Percentiles rank a stretch among this genome's conserved stretches.
Conservation (phyloP, 2,329 filamentous ascomycete species). For the Alternaria longipes region DNA sequence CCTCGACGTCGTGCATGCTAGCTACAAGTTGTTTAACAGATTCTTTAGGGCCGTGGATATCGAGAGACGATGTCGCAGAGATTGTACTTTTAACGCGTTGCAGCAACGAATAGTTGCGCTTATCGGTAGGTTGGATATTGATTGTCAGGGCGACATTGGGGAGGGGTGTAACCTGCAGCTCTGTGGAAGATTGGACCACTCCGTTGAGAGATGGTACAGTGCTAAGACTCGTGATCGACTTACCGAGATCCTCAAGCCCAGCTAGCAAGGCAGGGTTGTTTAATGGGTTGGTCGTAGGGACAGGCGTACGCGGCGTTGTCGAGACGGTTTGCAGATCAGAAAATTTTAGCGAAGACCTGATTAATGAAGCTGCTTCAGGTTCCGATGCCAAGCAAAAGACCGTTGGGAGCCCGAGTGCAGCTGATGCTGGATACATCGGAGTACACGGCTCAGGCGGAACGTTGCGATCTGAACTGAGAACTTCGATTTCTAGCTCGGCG, state of each 20-base stretch:
- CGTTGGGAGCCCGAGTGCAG: background rate
- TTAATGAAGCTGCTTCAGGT: background rate
- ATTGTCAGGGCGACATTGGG: slow-evolving; percentile 19
- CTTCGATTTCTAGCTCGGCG: background rate
- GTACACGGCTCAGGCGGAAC: background rate
- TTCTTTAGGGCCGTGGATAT: slow-evolving; percentile 22
- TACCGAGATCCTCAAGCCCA: background rate
- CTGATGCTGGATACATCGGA: background rate
- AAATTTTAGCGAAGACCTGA: background rate
- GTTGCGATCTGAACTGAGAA: background rate
- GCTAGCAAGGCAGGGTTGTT: background rate
- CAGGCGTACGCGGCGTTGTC: background rate
- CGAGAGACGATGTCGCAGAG: slow-evolving; percentile 9
- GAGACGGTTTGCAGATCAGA: background rate
- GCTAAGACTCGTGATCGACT: background rate
- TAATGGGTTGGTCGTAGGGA: background rate
- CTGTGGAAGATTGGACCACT: background rate
- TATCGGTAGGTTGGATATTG: slow-evolving; percentile 16
- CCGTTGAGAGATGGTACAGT: background rate
- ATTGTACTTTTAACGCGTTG: slow-evolving; percentile 17
- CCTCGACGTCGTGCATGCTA: slow-evolving; percentile 11
- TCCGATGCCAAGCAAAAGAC: background rate
- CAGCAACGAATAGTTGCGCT: slow-evolving; percentile 15
- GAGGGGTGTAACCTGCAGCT: background rate
- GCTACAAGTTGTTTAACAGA: slow-evolving; percentile 12